Evolutionary conservation across 2,329 filamentous ascomycete species (phyloP).

Genomic region (Penicillium capsulatum): DNA sequence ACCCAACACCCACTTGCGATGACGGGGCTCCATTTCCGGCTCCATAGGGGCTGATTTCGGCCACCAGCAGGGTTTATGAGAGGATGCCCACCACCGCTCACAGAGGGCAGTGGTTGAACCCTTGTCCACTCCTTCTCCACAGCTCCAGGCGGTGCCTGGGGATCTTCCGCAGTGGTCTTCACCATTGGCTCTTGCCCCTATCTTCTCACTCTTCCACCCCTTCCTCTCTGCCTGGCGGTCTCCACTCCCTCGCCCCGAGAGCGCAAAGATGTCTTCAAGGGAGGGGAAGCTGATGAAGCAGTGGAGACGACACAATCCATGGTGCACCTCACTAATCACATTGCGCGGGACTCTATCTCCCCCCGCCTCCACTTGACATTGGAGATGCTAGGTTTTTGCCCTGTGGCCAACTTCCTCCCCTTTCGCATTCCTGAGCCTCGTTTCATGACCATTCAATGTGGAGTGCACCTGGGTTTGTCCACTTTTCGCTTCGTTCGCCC

Average conservation of each 20-base stretch:
- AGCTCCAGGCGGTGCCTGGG: too few relatives aligned
- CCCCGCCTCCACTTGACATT: constrained; percentile 15
- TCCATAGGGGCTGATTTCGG: too few relatives aligned
- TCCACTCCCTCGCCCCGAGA: neutral
- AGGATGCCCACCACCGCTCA: too few relatives aligned
- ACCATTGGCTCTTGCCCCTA: neutral
- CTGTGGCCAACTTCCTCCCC: neutral
- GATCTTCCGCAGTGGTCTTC: too few relatives aligned
- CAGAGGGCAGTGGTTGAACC: too few relatives aligned
- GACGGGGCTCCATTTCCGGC: too few relatives aligned
- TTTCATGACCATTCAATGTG: constrained; percentile 5
- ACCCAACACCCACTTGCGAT: too few relatives aligned
- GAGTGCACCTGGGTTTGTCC: constrained; percentile 3
- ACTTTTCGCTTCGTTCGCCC: constrained; percentile 7
- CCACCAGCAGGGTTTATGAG: too few relatives aligned
- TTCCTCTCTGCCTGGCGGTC: neutral
- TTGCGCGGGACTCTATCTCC: constrained; percentile 9
- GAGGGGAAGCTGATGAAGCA: constrained; percentile 7
- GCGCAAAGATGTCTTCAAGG: too few relatives aligned
- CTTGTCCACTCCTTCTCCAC: too few relatives aligned
- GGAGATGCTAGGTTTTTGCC: constrained; percentile 1
- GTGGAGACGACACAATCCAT: constrained; percentile 13
- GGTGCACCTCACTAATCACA: constrained; percentile 9
- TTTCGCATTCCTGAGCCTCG: neutral
- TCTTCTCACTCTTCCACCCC: neutral